A percentile compares a stretch with the other conserved stretches of the same genome.
phyloP scores from a whole-genome alignment of 805 yeast genomes.

The Hyphopichia homilentoma region DNA sequence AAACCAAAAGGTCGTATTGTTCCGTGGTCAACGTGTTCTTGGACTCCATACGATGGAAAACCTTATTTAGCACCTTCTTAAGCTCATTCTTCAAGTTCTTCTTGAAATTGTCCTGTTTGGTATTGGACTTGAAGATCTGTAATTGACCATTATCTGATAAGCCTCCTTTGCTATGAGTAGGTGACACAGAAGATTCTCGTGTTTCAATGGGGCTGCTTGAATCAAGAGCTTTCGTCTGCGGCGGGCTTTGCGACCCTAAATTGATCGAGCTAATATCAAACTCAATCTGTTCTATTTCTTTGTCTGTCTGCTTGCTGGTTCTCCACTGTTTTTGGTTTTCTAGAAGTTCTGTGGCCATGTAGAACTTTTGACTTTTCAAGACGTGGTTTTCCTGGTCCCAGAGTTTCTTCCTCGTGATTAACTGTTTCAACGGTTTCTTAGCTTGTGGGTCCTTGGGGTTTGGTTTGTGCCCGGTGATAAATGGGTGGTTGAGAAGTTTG shows the following conservation, averaged over 20 bases:
- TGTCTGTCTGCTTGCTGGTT: slow-evolving; percentile 7
- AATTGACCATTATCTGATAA: slow-evolving; percentile 5
- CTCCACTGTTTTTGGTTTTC: slow-evolving; percentile 31
- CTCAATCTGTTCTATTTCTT: slow-evolving; percentile 16
- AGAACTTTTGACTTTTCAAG: slow-evolving; percentile 25
- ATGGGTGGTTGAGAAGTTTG: slow-evolving; percentile 29
- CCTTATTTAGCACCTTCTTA: slow-evolving; percentile 36
- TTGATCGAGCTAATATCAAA: slow-evolving; percentile 36
- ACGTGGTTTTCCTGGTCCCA: slow-evolving; percentile 40
- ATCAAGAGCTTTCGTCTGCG: slow-evolving; percentile 7
- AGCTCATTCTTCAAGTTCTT: slow-evolving; percentile 22
- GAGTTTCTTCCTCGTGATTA: slow-evolving; percentile 31
- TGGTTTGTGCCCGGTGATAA: slow-evolving; percentile 17
- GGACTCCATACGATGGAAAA: slow-evolving; percentile 35
- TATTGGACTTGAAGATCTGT: slow-evolving; percentile 7
- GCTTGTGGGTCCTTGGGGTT: slow-evolving; percentile 7
- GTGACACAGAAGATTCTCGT: slow-evolving; percentile 20
- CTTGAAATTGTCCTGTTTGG: slow-evolving; percentile 14
- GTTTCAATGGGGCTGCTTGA: slow-evolving; percentile 10
- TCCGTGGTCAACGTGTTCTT: slow-evolving; percentile 26
- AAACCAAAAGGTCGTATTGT: slow-evolving; percentile 34
- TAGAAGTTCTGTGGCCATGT: slow-evolving; percentile 35
- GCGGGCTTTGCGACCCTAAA: slow-evolving; percentile 2
- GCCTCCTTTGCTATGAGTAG: too few species aligned
- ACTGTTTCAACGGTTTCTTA: slow-evolving; percentile 18